phyloP scores from a whole-genome alignment of 768 basidiomycete genomes.

The Cyclocybe aegerita region DNA sequence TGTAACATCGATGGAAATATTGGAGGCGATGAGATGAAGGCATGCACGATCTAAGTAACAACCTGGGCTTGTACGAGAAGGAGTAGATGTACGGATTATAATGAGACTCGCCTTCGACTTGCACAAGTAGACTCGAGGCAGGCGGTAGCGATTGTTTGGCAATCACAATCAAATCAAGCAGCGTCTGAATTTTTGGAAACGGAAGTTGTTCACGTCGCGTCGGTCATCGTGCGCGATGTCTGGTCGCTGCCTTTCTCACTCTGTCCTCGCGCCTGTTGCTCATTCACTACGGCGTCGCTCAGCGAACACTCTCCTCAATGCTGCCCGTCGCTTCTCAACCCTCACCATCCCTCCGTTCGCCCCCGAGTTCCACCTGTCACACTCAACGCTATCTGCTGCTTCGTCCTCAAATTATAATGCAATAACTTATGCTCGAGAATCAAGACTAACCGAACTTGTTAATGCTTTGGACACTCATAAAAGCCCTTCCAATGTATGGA shows the following conservation, averaged over 20 bases:
- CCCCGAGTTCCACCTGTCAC: background rate
- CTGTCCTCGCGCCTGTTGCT: slow-evolving; percentile 16
- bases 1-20: slow-evolving; percentile 91
- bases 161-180: slow-evolving; percentile 7
- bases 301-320: slow-evolving; percentile 1
- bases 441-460: slow-evolving; percentile 23
- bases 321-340: slow-evolving; percentile 14
- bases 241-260: slow-evolving; percentile 17
- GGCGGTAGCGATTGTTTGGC: slow-evolving; percentile 13
- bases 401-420: slow-evolving; percentile 3
- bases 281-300: slow-evolving; percentile 11
- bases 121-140: too few species aligned
- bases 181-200: background rate
- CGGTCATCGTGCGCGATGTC: slow-evolving; percentile 18
- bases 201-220: background rate
- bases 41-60: background rate
- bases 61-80: background rate
- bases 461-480: slow-evolving; percentile 30
- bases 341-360: slow-evolving; percentile 2
- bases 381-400: background rate
- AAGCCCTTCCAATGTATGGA: slow-evolving; percentile 60
- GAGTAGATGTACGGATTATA: background rate
- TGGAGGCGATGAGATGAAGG: slow-evolving; percentile 56
- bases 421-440: slow-evolving; percentile 8
- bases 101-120: background rate